Conservation (phyloP, 352 stramenopile species). For the Phytophthora crassamura region DNA sequence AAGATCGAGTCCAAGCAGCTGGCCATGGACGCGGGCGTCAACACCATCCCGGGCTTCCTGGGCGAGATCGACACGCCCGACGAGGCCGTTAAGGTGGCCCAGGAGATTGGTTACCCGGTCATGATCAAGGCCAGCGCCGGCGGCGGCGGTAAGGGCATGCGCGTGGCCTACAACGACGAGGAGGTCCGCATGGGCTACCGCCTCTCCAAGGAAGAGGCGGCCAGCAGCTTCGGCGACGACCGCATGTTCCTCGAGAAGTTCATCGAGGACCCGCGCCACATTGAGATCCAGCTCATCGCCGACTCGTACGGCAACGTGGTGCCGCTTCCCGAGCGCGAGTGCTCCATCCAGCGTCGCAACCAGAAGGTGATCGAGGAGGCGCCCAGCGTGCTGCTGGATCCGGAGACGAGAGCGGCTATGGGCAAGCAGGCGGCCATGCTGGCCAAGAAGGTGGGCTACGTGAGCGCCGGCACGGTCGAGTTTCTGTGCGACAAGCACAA, state of each 20-base stretch:
- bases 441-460: slow-evolving; percentile 93
- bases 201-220: slow-evolving; percentile 87
- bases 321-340: slow-evolving; percentile 96
- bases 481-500: slow-evolving; percentile 96
- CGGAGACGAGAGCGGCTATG: slow-evolving; percentile 85
- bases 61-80: slow-evolving; percentile 83
- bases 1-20: slow-evolving; percentile 97
- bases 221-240: slow-evolving; percentile 95
- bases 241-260: slow-evolving; percentile 98
- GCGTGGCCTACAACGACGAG: slow-evolving; percentile 93
- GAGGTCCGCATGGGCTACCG: slow-evolving; percentile 90
- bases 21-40: slow-evolving; percentile 91
- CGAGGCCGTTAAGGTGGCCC: slow-evolving; percentile 86
- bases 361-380: slow-evolving; percentile 98
- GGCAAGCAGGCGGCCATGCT: slow-evolving; percentile 91
- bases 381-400: slow-evolving; percentile 89
- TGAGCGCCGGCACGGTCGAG: slow-evolving; percentile 96
- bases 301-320: slow-evolving; percentile 92
- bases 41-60: slow-evolving; percentile 95
- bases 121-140: slow-evolving; percentile 98
- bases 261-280: slow-evolving; percentile 96
- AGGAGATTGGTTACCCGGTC: slow-evolving; percentile 96
- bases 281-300: slow-evolving; percentile 98
- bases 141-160: slow-evolving; percentile 97
- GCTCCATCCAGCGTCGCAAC: slow-evolving; percentile 96